These are phyloP conservation scores for Fusarium metavorans DNA, from an alignment of 2,329 filamentous ascomycete species.

Conservation along the genomic window DNA sequence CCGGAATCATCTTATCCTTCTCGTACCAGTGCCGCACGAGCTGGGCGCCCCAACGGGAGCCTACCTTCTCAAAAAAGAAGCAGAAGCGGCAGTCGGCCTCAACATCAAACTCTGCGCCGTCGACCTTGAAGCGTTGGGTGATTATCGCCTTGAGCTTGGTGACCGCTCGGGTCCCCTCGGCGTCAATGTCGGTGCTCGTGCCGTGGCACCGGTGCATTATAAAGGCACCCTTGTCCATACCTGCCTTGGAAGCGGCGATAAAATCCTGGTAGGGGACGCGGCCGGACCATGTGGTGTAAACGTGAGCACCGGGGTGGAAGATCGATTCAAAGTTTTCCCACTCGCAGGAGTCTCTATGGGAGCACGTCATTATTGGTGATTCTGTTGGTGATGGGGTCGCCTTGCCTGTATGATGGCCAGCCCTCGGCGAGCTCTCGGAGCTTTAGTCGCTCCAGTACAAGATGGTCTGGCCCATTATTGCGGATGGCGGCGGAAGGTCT, in stretches of 20 bases:
- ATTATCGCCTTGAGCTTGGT: slow-evolving; percentile 65
- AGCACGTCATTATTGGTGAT: neutral
- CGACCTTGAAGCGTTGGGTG: slow-evolving; percentile 59
- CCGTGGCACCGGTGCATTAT: slow-evolving; percentile 60
- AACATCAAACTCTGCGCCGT: slow-evolving; percentile 57
- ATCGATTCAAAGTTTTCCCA: slow-evolving; percentile 65
- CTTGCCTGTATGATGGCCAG: slow-evolving; percentile 60
- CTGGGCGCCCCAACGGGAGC: slow-evolving; percentile 55
- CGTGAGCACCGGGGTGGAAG: slow-evolving; percentile 60
- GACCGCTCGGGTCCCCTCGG: slow-evolving; percentile 54
- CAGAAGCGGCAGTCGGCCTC: slow-evolving; percentile 61
- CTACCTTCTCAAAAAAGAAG: slow-evolving; percentile 58
- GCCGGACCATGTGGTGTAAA: slow-evolving; percentile 65
- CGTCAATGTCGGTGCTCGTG: slow-evolving; percentile 55
- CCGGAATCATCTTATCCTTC: slow-evolving; percentile 62
- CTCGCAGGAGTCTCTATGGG: slow-evolving; percentile 59
- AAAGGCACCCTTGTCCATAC: slow-evolving; percentile 57
- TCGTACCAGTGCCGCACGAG: slow-evolving; percentile 64
- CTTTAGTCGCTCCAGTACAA: slow-evolving; percentile 59
- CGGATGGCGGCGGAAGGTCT: slow-evolving; percentile 54
- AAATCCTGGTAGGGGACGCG: slow-evolving; percentile 55
- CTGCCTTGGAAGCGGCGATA: slow-evolving; percentile 52
- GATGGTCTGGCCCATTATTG: slow-evolving; percentile 60
- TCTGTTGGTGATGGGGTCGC: neutral
- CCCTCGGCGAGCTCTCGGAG: slow-evolving; percentile 62